Conservation (phyloP, 2,329 filamentous ascomycete genomes). For the Trichoderma harzianum region DNA sequence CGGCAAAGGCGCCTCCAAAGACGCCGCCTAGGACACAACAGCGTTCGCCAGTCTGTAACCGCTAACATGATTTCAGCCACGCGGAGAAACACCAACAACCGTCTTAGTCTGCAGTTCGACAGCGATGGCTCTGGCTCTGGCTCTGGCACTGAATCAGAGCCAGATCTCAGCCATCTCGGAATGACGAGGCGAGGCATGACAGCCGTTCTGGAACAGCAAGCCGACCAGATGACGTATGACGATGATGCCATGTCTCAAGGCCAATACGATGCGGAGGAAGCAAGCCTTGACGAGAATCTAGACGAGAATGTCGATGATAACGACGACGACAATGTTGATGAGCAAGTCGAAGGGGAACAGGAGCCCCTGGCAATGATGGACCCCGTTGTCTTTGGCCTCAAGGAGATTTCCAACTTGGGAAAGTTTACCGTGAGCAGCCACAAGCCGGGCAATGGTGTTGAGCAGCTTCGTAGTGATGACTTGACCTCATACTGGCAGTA, state of each 20-base stretch:
- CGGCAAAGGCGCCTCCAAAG: neutral
- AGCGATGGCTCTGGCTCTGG: constrained; percentile 38
- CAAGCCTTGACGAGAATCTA: constrained; percentile 32
- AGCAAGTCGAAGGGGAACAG: constrained; percentile 38
- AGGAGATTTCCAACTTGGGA: constrained; percentile 81
- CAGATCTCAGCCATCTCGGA: constrained; percentile 37
- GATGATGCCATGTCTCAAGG: constrained; percentile 30
- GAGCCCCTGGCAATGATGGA: constrained; percentile 47
- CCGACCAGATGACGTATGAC: constrained; percentile 31
- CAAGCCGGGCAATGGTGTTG: constrained; percentile 76
- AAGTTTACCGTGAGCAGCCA: constrained; percentile 79
- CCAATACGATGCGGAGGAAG: constrained; percentile 33
- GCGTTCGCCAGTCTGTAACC: neutral
- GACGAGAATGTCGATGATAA: constrained; percentile 34
- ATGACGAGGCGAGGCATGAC: constrained; percentile 30
- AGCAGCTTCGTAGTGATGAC: constrained; percentile 71
- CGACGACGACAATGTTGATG: constrained; percentile 37
- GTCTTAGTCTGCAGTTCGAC: constrained; percentile 37
- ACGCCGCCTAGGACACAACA: neutral
- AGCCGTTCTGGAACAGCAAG: constrained; percentile 27
- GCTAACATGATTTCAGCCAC: constrained; percentile 29
- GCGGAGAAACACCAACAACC: constrained; percentile 27
- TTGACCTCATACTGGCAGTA: constrained; percentile 76
- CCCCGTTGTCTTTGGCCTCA: constrained; percentile 55
- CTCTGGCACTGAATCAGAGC: constrained; percentile 37